Evolutionary conservation across 768 basidiomycete species (phyloP).

Genomic region (Boletus eberwhitei): DNA sequence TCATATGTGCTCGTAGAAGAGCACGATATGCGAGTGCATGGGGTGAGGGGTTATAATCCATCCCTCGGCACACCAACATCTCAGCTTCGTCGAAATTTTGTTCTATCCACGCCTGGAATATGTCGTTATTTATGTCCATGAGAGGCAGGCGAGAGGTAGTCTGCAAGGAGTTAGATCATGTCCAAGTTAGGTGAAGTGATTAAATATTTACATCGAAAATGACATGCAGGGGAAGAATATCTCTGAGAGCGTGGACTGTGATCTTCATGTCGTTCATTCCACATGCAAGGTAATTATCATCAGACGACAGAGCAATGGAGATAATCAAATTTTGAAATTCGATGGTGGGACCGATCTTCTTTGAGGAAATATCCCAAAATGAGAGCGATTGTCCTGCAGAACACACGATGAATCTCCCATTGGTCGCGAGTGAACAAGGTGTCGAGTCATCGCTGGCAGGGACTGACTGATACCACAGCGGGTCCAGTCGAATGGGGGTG

Average conservation of each 20-base stretch:
- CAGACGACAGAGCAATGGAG: not conserved
- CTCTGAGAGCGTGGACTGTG: not conserved
- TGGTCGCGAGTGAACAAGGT: not conserved
- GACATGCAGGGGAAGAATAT: not conserved
- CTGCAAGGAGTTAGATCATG: not conserved
- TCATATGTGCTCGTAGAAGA: not conserved
- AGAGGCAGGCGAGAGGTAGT: not conserved
- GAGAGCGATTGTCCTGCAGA: not conserved
- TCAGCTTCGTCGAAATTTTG: not conserved
- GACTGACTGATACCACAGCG: not conserved
- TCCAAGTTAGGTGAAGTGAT: too few relatives aligned
- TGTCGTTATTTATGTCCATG: not conserved
- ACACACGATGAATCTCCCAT: not conserved
- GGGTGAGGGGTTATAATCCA: not conserved
- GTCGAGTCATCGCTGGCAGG: not conserved
- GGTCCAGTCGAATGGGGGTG: accelerated
- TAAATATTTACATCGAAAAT: slow-evolving; percentile 2
- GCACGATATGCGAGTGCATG: not conserved
- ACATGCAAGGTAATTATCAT: not conserved
- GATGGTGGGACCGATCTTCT: not conserved
- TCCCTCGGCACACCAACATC: not conserved
- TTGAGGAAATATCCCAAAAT: not conserved
- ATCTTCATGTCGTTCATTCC: not conserved
- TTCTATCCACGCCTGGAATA: slow-evolving; percentile 5
- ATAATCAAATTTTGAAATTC: not conserved